A percentile compares a stretch with the other conserved stretches of the same genome.
These are phyloP conservation scores for Kwoniella sp. DNA, from an alignment of 768 basidiomycete genomes.

Conservation along the genomic window DNA sequence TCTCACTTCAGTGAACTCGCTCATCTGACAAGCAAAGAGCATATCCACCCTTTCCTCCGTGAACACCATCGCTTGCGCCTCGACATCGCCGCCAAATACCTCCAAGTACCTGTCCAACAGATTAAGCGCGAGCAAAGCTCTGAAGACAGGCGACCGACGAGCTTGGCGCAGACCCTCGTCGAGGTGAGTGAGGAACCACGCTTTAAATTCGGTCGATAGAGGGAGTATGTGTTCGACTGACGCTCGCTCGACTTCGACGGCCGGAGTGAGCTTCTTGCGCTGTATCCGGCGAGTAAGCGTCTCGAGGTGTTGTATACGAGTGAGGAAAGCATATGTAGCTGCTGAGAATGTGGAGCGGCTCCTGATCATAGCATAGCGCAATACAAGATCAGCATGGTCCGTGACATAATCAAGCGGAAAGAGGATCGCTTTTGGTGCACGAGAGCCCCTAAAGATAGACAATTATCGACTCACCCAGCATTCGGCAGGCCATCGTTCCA, in stretches of 20 bases:
- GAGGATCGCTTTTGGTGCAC: not conserved
- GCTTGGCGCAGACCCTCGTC: conserved; percentile 29
- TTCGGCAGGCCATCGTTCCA: conserved; percentile 31
- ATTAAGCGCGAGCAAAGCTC: conserved; percentile 31
- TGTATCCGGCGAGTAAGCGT: conserved; percentile 7
- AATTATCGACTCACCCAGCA: conserved; percentile 35
- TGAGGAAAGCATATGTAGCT: conserved; percentile 33
- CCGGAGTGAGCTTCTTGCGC: conserved; percentile 8
- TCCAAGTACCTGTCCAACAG: conserved; percentile 33
- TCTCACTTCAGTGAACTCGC: conserved; percentile 53
- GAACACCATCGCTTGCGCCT: conserved; percentile 21
- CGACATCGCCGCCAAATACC: conserved; percentile 17
- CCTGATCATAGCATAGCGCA: conserved; percentile 4
- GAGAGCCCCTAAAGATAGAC: too few relatives aligned
- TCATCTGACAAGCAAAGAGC: conserved; percentile 47
- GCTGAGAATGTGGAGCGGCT: conserved; percentile 39
- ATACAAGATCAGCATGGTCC: not conserved
- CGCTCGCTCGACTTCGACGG: conserved; percentile 5
- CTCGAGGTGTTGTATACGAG: conserved; percentile 19
- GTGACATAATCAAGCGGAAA: not conserved
- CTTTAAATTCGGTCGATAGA: conserved; percentile 12
- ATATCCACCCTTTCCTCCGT: conserved; percentile 40
- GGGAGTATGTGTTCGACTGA: conserved; percentile 3
- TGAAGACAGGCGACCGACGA: conserved; percentile 32
- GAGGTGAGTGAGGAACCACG: conserved; percentile 38